A percentile compares a stretch with the other conserved stretches of the same genome.
Conservation (phyloP, 2,329 filamentous ascomycete species). For the Colletotrichum melonis region DNA sequence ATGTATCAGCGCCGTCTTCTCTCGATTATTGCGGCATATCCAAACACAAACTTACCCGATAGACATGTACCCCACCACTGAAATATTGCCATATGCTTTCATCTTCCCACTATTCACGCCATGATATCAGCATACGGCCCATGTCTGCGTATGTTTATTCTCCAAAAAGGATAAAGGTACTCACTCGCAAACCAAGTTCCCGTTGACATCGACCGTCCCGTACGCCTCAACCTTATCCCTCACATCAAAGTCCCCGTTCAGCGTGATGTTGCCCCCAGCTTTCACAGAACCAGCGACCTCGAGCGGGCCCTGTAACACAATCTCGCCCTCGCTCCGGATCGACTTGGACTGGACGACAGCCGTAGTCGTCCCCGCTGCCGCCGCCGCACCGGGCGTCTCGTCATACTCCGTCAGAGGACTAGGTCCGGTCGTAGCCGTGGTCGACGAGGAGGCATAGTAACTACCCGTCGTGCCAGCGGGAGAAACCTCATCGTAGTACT, state of each 20-base stretch:
- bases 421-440: conserved; percentile 32
- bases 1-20: neutral
- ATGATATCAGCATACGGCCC: neutral
- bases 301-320: conserved; percentile 56
- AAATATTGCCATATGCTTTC: conserved; percentile 60
- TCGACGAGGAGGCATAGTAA: conserved; percentile 41
- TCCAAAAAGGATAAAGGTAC: conserved; percentile 33
- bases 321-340: conserved; percentile 54
- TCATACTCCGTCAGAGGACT: conserved; percentile 2
- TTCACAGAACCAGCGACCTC: conserved; percentile 60
- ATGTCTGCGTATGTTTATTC: neutral
- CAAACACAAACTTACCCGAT: conserved; percentile 46
- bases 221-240: conserved; percentile 59
- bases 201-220: conserved; percentile 54
- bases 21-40: neutral
- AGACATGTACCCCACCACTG: conserved; percentile 51
- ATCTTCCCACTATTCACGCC: conserved; percentile 49
- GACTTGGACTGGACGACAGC: conserved; percentile 46
- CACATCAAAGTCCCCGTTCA: conserved; percentile 58
- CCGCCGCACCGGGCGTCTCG: conserved; percentile 36
- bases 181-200: conserved; percentile 56
- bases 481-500: conserved; percentile 26
- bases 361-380: neutral
- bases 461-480: conserved; percentile 21
- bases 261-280: conserved; percentile 55